Conservation (phyloP, 495 filamentous ascomycete species). For the Eremomyces bilateralis region DNA sequence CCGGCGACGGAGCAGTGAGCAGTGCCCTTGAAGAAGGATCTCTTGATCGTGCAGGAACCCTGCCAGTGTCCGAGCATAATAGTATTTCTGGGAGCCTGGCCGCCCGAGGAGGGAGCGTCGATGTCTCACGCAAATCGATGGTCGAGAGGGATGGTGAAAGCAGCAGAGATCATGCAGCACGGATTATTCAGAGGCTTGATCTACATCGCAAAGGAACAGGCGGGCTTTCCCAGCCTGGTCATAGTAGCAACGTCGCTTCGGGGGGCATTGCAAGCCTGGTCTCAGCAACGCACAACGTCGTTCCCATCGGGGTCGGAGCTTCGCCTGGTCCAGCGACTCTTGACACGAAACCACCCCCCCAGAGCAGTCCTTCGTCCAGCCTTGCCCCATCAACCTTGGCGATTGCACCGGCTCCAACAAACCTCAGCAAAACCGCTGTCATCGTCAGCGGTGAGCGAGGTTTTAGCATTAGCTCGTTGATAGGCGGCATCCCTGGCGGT, state of each 20-base stretch:
- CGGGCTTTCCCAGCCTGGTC: conserved; percentile 9
- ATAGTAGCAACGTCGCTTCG: conserved; percentile 12
- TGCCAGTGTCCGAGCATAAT: conserved; percentile 47
- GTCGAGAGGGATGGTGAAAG: conserved; percentile 39
- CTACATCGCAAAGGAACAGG: conserved; percentile 49
- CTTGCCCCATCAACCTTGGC: conserved; percentile 70
- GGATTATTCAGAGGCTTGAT: conserved; percentile 83
- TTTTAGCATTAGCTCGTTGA: conserved; percentile 29
- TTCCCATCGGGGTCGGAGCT: conserved; percentile 28
- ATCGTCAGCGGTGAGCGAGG: conserved; percentile 56
- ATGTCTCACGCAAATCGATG: conserved; percentile 31
- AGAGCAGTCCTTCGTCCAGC: conserved; percentile 29
- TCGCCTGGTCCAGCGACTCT: conserved; percentile 12
- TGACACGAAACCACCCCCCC: conserved; percentile 18
- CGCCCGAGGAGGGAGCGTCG: conserved; percentile 49
- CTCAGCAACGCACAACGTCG: conserved; percentile 59
- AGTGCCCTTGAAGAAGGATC: conserved; percentile 28
- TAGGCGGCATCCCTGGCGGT: conserved; percentile 55
- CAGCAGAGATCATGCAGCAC: conserved; percentile 50
- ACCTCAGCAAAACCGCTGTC: conserved; percentile 71
- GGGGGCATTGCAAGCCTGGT: conserved; percentile 77
- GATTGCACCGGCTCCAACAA: conserved; percentile 67
- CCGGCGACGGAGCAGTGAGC: conserved; percentile 42
- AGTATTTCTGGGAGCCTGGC: conserved; percentile 17
- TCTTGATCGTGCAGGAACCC: conserved; percentile 37